Conservation (phyloP, 495 filamentous ascomycete species). For the Aspergillus conjunctus region DNA sequence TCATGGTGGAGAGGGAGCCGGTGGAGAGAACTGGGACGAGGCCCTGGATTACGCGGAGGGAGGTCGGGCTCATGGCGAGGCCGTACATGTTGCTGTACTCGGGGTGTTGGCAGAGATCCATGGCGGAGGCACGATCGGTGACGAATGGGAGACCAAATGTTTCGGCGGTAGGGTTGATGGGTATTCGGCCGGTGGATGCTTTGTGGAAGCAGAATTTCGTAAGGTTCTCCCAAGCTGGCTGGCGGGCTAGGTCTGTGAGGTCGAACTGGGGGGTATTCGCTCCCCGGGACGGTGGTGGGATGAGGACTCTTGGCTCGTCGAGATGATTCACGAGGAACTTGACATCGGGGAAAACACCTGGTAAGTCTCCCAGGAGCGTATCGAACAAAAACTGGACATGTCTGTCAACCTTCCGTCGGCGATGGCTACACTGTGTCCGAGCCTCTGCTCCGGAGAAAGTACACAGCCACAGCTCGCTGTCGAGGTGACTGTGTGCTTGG, state of each 20-base stretch:
- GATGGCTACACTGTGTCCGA: background rate
- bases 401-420: background rate
- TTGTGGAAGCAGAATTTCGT: conserved; percentile 8
- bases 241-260: background rate
- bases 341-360: conserved; percentile 7
- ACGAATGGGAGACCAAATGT: conserved; percentile 11
- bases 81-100: conserved; percentile 17
- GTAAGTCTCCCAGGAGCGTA: conserved; percentile 1
- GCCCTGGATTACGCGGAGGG: conserved; percentile 12
- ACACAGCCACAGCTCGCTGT: conserved; percentile 15
- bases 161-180: too few relatives aligned
- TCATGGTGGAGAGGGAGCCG: conserved; percentile 13
- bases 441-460: background rate
- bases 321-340: conserved; percentile 20
- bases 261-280: too few relatives aligned
- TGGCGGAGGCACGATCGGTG: conserved; percentile 1
- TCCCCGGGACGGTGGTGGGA: conserved; percentile 1
- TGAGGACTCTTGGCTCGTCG: conserved; percentile 15
- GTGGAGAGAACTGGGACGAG: conserved; percentile 14
- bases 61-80: conserved; percentile 12
- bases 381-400: background rate
- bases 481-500: background rate
- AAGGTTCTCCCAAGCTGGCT: conserved; percentile 9
- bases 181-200: background rate
- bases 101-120: conserved; percentile 15